These are phyloP conservation scores for Trichosporon ovoides DNA, from an alignment of 1,284 basidiomycete genomes.

Conservation along the genomic window DNA sequence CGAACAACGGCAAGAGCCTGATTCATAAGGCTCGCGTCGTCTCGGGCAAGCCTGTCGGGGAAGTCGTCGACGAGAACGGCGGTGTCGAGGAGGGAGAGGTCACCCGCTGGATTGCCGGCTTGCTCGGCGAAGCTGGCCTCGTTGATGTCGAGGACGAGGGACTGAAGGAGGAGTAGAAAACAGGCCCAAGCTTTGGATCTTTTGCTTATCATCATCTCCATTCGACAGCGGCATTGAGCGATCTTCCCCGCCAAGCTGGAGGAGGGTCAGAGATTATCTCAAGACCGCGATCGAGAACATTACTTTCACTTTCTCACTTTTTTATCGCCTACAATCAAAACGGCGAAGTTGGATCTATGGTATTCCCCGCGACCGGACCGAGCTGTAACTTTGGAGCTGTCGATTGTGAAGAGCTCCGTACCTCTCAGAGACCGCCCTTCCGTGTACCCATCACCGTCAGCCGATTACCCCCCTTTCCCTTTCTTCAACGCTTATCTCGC, in stretches of 20 bases:
- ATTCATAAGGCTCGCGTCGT: constrained; percentile 39
- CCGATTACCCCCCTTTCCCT: no score
- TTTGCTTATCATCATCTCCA: not conserved
- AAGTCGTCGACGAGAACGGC: constrained; percentile 39
- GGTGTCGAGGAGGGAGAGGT: constrained; percentile 45
- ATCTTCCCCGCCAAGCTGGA: not conserved
- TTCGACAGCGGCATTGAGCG: no score
- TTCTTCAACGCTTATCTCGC: not conserved
- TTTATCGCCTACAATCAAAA: no score
- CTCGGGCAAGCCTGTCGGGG: constrained; percentile 34
- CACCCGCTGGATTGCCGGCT: constrained; percentile 31
- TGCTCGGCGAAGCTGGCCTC: constrained; percentile 37
- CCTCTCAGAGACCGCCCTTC: no score
- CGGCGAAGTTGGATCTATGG: not conserved
- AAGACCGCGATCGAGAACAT: not conserved
- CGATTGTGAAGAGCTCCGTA: not conserved
- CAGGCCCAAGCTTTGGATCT: not conserved
- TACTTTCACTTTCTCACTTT: no score
- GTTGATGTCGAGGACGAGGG: constrained; percentile 35
- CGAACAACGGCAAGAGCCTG: constrained; percentile 43
- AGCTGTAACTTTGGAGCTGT: not conserved
- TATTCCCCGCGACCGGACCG: not conserved
- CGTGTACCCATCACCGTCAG: no score
- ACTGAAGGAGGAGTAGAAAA: constrained; percentile 30
- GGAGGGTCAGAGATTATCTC: not conserved